phyloP scores from a whole-genome alignment of 2,329 filamentous ascomycete genomes.

The Sporothrix curviconia region DNA sequence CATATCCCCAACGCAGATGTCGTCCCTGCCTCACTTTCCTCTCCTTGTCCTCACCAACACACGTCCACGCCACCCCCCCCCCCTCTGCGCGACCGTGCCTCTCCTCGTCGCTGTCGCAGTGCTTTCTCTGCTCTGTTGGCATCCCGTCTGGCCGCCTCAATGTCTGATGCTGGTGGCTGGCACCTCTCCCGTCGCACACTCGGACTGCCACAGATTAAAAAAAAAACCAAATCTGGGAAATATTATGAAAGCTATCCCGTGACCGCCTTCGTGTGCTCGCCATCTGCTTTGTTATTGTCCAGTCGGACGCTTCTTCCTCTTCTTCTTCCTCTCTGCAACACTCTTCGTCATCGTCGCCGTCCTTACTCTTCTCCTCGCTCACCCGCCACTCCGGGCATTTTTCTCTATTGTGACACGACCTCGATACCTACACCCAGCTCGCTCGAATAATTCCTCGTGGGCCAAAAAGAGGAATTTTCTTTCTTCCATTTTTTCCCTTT shows the following conservation, averaged over 20 bases:
- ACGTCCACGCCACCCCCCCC: no score
- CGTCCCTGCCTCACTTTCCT: not conserved
- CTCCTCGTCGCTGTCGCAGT: not conserved
- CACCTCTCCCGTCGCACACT: constrained; percentile 5
- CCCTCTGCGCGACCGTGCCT: not conserved
- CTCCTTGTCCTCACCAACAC: not conserved
- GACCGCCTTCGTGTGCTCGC: constrained; percentile 3
- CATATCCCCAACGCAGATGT: not conserved
- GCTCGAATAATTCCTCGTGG: no score
- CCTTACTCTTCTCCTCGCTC: not conserved
- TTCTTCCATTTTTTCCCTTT: no score
- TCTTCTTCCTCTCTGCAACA: not conserved
- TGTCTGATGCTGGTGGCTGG: not conserved
- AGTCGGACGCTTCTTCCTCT: not conserved
- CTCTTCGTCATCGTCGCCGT: not conserved
- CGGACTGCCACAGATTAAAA: not conserved
- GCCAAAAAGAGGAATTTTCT: no score
- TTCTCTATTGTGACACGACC: no score
- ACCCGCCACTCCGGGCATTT: no score
- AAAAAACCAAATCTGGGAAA: not conserved
- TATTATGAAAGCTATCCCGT: constrained; percentile 4
- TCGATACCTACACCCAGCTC: no score
- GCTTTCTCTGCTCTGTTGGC: not conserved
- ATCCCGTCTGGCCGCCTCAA: not conserved
- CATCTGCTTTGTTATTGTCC: not conserved